Evolutionary conservation across 495 filamentous ascomycete genomes (phyloP), one percentile per base, ranked within the genome.

Genomic region (Usnea hakonensis): DNA sequence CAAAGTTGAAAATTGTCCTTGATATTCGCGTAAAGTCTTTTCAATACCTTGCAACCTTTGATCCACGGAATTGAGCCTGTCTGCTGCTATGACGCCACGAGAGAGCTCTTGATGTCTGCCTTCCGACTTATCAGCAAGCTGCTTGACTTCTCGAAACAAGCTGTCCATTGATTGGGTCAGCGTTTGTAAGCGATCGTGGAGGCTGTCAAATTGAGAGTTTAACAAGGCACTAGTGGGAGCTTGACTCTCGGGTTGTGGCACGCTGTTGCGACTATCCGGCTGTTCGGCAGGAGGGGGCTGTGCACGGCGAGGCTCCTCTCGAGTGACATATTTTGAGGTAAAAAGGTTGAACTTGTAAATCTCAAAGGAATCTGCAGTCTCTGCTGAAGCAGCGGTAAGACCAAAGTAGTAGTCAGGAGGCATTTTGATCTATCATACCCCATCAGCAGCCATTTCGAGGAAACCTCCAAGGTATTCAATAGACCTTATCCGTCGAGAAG

Each of bases 291-390:
- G 60, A 68, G 70, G 70, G 62, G 72, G 71, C 30, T 74, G 62
- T 38, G 69, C 72, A 60, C 75, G 67, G 65, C 71, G 71, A 52
- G 75, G 70, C 61, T 75, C 72, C 57, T 73, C 68, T 32, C 72
- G 63, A 26, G 55, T 54, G 26, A 58, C 35, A 9, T 61, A 64
- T 52, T 58, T 58, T 40, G 46, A 66, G 57, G 71, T 67, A 36
- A 64, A 68, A 21, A 92, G 79, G 41, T 89, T 76, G 68, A 97
- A 83, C 67, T 93, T 95, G 79, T 91, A 93, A 64, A 94, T 73
- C 74, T 98, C 94, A 71, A 96, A 96, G 33, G 90, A 95, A 72
- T 98, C 94, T 0, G 94, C 90, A 66, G 83, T 91, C 63, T 97
- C 91, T 33, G 90, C 90, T 10, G 90, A 91, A 5, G 88, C 89